Evolutionary conservation across 2,329 filamentous ascomycete species (phyloP), one percentile per base, ranked within the genome.

Genomic region (Didymella lethalis): DNA sequence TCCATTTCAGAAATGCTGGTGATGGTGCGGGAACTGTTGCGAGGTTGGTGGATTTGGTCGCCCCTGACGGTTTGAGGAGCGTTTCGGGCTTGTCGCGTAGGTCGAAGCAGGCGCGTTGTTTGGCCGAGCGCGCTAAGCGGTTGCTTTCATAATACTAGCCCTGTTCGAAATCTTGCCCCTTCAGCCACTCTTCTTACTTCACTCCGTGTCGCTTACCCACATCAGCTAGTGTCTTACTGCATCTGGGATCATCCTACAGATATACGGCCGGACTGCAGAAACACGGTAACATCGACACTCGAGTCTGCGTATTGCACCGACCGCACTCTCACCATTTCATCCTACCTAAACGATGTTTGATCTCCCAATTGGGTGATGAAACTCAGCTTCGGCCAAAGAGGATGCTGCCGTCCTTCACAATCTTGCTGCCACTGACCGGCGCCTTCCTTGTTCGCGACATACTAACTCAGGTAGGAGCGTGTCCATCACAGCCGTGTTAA

Each of bases 321-420:
- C 57, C 52, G 51, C 51, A 53, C 51, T 61, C 53, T 57, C 61
- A 64, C 51, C 57, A 61, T 54, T 62, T 50, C 55, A 54, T 69
- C 53, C 57, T 61, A 53, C 63, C 59, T 51, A 63, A 60, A 65
- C 63, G 49, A 67, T 61, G 54, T 54, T 59, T 60, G 46, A 64
- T 66, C 60, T 61, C 72, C 65, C 64, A 59, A 69, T 68, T 48
- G 52, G 57, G 67, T 57, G 50, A 59, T 71, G 68, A 69, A 71
- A 68, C 68, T 60, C 54, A 62, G 61, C 65, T 66, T 66, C 61
- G 50, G 57, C 68, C 66, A 68, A 64, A 66, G 67, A 65, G 63
- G 64, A 66, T 50, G 59, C 59, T 64, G 44, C 47, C 46, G 20
- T 43, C 55, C 49, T 38, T 48, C 46, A 54, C 31, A 54, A 54